Evolutionary conservation across 1,139 yeast genomes (phyloP).

Genomic region (Magnusiomyces magnusii): DNA sequence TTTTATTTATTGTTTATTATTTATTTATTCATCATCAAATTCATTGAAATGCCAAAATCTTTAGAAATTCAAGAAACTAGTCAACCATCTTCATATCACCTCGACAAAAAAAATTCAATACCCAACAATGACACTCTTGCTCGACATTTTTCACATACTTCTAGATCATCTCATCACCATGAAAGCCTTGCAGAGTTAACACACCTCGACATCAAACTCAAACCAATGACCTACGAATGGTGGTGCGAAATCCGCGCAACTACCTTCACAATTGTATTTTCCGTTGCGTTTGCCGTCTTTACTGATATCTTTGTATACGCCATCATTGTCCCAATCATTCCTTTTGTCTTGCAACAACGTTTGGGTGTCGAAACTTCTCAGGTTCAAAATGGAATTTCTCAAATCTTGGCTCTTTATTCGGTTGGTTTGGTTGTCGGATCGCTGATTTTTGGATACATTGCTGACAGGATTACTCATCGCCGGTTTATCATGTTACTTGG

Average conservation of each 20-base stretch:
- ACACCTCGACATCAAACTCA: background rate
- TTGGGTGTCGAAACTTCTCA: slow-evolving; percentile 26
- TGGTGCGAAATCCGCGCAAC: slow-evolving; percentile 25
- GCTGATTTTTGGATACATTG: slow-evolving; percentile 28
- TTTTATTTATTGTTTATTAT: too few species aligned
- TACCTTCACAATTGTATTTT: slow-evolving; percentile 23
- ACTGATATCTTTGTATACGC: slow-evolving; percentile 33
- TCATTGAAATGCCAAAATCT: background rate
- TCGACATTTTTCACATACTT: background rate
- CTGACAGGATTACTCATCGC: slow-evolving; percentile 27
- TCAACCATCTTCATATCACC: background rate
- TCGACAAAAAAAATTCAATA: background rate
- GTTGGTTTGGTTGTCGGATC: slow-evolving; percentile 32
- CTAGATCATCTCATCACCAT: background rate
- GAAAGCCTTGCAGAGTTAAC: background rate
- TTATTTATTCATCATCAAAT: too few species aligned
- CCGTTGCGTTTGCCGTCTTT: slow-evolving; percentile 31
- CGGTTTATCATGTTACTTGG: slow-evolving; percentile 30
- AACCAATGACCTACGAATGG: slow-evolving; percentile 1
- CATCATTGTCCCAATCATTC: slow-evolving; percentile 33
- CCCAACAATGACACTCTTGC: background rate
- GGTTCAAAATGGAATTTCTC: slow-evolving; percentile 30
- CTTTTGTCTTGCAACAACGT: slow-evolving; percentile 29
- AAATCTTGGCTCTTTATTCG: slow-evolving; percentile 32
- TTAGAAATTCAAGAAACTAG: background rate